Evolutionary conservation across 352 stramenopile genomes (phyloP).

Genomic region (Phytophthora ramorum): DNA sequence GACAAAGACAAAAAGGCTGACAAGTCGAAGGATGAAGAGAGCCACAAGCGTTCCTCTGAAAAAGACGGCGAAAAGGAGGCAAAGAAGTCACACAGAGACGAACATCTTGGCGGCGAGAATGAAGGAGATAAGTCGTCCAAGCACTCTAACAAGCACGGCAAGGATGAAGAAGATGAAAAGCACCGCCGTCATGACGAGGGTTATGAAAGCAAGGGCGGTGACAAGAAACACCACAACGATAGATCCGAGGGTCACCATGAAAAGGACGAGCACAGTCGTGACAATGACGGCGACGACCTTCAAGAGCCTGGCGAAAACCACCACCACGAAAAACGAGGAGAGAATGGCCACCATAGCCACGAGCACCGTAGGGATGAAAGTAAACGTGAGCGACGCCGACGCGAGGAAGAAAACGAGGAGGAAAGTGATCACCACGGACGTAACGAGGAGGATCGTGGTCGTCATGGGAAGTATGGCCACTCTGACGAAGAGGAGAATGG

Average conservation of each 20-base stretch:
- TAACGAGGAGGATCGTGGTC: conserved; percentile 2
- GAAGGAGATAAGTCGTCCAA: conserved; percentile 10
- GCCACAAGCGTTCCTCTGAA: conserved; percentile 14
- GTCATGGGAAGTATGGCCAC: neutral
- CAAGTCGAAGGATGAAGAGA: conserved; percentile 18
- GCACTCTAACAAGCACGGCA: conserved; percentile 1
- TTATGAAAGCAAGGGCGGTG: conserved; percentile 3
- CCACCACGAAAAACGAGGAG: conserved; percentile 5
- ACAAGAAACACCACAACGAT: conserved; percentile 6
- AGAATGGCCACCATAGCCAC: conserved; percentile 4
- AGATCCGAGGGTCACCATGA: neutral
- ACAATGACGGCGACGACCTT: conserved; percentile 11
- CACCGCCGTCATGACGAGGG: conserved; percentile 11
- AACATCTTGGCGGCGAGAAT: conserved; percentile 9
- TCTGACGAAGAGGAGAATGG: conserved; percentile 8
- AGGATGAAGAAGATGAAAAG: conserved; percentile 15
- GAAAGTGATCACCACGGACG: neutral
- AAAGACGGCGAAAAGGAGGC: conserved; percentile 19
- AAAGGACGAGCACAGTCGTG: conserved; percentile 7
- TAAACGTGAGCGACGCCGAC: conserved; percentile 15
- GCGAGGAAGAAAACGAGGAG: conserved; percentile 8
- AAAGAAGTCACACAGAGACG: conserved; percentile 8
- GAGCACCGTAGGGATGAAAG: conserved; percentile 1
- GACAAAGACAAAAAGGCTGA: conserved; percentile 18
- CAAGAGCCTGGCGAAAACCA: conserved; percentile 7